Evolutionary conservation across 2,329 filamentous ascomycete species (phyloP), one percentile per base, ranked within the genome.

Genomic region (Ophiostoma australiae): DNA sequence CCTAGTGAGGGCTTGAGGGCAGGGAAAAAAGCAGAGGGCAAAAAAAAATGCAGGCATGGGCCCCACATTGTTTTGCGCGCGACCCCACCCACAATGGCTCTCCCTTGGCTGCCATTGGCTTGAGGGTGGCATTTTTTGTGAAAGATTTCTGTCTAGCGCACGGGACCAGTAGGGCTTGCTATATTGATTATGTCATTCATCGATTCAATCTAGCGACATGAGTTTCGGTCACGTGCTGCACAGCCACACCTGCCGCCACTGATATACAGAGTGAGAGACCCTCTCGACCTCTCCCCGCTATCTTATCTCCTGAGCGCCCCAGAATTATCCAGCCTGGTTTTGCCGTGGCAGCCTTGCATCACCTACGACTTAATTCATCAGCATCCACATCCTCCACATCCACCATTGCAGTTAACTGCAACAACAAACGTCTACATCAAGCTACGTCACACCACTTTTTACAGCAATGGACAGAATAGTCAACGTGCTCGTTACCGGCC

Each of bases 401-500:
- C 20, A 66, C 35, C 5, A 4, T 35, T 13, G 5, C n/a, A 13
- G 7, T 23, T 20, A 27, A 15, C n/a, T 39, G 4, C 66, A 41
- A 44, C 37, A 31, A 3, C 66, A 31, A 67, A 23, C 37, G 20
- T 33, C 58, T 58, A 37, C 23, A 35, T 23, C 23, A 27, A 33
- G 37, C 4, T 23, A 37, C 31, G 52, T n/a, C 41, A 52, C 58
- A 5, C 11, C 23, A 71, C 27, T 6, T 4, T 37, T 1, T 15
- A 73, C 73, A 73, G 69, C 61, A 3, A 66, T 66, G 63, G 61
- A 44, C 0, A 72, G 35, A 55, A 70, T 61, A 6, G 68, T 97
- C 78, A 97, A 97, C 80, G 84, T 98, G 74, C 87, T 98, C 72
- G 84, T 99, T 73, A 90, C 92, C 75, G 92, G 90, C 73, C 94